Evolutionary conservation across 495 filamentous ascomycete genomes (phyloP).

Genomic region (Xylaria sp.): DNA sequence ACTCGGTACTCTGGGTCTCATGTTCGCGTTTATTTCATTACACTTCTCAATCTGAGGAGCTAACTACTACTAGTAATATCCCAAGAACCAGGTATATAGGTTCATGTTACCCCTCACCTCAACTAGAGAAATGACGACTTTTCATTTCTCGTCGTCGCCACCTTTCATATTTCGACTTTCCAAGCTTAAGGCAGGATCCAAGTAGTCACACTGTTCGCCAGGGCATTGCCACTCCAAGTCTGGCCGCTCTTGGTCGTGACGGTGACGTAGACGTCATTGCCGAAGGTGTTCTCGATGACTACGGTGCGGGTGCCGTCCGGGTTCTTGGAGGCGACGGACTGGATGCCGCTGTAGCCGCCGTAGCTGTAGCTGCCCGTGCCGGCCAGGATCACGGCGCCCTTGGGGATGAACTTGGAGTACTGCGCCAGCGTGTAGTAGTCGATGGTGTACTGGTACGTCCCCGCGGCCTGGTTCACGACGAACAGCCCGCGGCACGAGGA

Average conservation of each 20-base stretch:
- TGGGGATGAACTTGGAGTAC: conserved; percentile 63
- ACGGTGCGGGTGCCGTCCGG: conserved; percentile 59
- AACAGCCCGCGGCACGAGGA: conserved; percentile 58
- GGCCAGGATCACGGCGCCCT: conserved; percentile 54
- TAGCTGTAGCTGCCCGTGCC: conserved; percentile 58
- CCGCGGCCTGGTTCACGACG: conserved; percentile 47
- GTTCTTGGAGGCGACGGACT: conserved; percentile 59
- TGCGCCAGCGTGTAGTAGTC: conserved; percentile 66
- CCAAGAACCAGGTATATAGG: neutral
- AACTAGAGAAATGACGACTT: neutral
- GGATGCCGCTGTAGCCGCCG: conserved; percentile 48
- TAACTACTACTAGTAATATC: neutral
- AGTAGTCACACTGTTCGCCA: conserved; percentile 56
- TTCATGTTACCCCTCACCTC: neutral
- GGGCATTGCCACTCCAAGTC: conserved; percentile 59
- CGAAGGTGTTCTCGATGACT: conserved; percentile 61
- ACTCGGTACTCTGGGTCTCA: neutral
- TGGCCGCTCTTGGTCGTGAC: conserved; percentile 51
- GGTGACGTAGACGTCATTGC: conserved; percentile 57
- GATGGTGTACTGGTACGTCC: conserved; percentile 52
- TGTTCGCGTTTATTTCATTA: neutral
- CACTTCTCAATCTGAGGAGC: neutral
- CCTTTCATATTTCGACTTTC: neutral
- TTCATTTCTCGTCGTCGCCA: neutral
- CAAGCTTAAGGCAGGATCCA: conserved; percentile 55